Evolutionary conservation across 352 stramenopile species (phyloP), one percentile per base, ranked within the genome.

Genomic region (Globisporangium irregulare): DNA sequence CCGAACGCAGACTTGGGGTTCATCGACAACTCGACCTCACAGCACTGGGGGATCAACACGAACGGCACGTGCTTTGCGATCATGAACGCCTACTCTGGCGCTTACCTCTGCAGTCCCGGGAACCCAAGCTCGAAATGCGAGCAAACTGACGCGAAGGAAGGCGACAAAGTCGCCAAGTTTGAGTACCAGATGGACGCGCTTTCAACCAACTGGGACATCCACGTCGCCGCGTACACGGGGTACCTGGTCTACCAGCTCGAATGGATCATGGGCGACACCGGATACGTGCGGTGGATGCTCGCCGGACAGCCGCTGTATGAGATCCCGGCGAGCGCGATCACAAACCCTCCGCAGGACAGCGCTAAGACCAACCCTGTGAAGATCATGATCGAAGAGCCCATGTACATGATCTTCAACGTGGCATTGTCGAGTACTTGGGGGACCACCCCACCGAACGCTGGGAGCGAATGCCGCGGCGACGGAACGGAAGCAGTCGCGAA

Each of bases 221-320:
- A 89, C 68, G 73, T 87, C 36, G 82, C 74, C 3, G 84, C 79
- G 14, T 92, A 92, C 72, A 89, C 79, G 18, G 71, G 68, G 15
- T 92, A 81, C 59, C 54, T 87, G 20, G 64, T 73, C 38, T 92
- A 92, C 66, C 80, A 90, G 48, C 57, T 92, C 63, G 84, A 92
- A 63, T 92, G 84, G 84, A 81, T 91, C 62, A 81, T 72, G 27
- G 85, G 83, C 18, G 72, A 89, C 62, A 18, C 6, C 43, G 85
- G 85, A 0, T 91, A 91, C 69, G 60, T 91, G 3, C 80, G 83
- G 1, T 91, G 82, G 85, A 89, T 89, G 77, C 46, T 91, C 3
- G 15, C 84, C 69, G 90, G 81, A 18, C 67, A 92, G 15, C 86
- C 92, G 46, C 73, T 98, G 24, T 98, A 95, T 66, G 90, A 94